Evolutionary conservation across 2,329 filamentous ascomycete species (phyloP), one percentile per base, ranked within the genome.

Genomic region (Cyclaneusma minus): DNA sequence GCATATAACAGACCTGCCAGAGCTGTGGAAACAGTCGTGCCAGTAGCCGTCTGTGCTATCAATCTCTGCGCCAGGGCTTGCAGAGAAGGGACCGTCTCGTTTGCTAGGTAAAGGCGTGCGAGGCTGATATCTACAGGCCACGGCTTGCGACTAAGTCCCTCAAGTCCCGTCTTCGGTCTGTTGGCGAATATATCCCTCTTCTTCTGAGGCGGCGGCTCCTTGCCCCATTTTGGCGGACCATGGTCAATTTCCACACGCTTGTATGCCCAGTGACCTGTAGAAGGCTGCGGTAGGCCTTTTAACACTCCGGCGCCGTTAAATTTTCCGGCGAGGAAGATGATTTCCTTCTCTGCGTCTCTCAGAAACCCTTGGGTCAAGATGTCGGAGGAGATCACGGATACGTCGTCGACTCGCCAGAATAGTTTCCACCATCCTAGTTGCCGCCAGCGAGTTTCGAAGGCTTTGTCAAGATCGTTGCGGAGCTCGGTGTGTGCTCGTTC

Each of bases 361-460:
- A 98, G 63, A 57, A 91, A 95, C 5, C 68, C 63, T 35, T 74
- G 72, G 32, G 68, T 66, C 3, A 94, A 58, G 33, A 94, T 76
- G 39, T 89, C 79, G 1, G 72, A 69, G 3, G 79, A 74, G 29
- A 93, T 72, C 64, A 87, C 78, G 3, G 72, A 70, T 7, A 94
- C 82, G 42, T 94, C 87, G 45, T 95, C 87, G 13, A 89, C 84
- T 12, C 83, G 72, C 84, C 84, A 93, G 46, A 93, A 84, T 0
- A 95, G 64, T 48, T 92, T 92, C 78, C 83, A 94, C 85, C 87
- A 95, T 10, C 73, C 66, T 4, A 93, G 59, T 35, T 79, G 76
- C 14, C 70, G 67, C 87, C 87, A 94, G 20, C 72, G 62, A n/a
- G 79, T 72, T 0, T 66, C 59, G 40, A 94, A 87, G 0, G 82